Evolutionary conservation across 2,329 filamentous ascomycete genomes (phyloP), one percentile per base, ranked within the genome.

Genomic region (Ophiostoma tasmaniense): DNA sequence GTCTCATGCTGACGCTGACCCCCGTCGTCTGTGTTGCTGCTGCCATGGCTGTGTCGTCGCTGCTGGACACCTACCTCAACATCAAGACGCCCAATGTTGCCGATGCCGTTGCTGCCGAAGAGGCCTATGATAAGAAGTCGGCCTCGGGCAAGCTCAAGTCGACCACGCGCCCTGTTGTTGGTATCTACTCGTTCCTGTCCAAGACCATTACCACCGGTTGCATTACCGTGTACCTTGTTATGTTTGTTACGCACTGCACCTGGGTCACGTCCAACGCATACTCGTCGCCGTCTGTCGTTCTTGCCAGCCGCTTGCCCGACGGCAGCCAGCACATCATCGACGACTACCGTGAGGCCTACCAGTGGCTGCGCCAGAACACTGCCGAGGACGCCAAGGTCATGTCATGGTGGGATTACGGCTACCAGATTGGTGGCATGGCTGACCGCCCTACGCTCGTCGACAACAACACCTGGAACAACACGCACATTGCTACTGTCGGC

Each of bases 381-480:
- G 85, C 90, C 71, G 87, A 94, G 73, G 91, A 97, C 75, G 93
- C 96, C 77, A 99, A 98, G 85, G 90, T 99, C 77, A 98, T 98
- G 94, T 95, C 93, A 1, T 99, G 95, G 95, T 99, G 95, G 95
- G 95, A 99, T 78, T 99, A 99, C 76, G 95, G 95, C 73, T 99
- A 99, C 82, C 95, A 99, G 81, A 99, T 99, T 79, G 95, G 95
- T 81, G 95, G 95, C 74, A 99, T 99, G 95, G 95, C 95, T 66
- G 95, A 99, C 79, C 88, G 95, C 68, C 95, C 95, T 42, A 99
- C 95, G 0, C 85, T 99, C 42, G 95, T 99, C 42, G 95, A 99
- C 83, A 99, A 99, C 84, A 99, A 99, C 82, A 99, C 95, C 1
- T 99, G 95, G 95, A 99, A 99, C 84, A 99, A 99, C 83, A 99